phyloP scores from a whole-genome alignment of 2,329 filamentous ascomycete genomes.

The Epichloe scottii region DNA sequence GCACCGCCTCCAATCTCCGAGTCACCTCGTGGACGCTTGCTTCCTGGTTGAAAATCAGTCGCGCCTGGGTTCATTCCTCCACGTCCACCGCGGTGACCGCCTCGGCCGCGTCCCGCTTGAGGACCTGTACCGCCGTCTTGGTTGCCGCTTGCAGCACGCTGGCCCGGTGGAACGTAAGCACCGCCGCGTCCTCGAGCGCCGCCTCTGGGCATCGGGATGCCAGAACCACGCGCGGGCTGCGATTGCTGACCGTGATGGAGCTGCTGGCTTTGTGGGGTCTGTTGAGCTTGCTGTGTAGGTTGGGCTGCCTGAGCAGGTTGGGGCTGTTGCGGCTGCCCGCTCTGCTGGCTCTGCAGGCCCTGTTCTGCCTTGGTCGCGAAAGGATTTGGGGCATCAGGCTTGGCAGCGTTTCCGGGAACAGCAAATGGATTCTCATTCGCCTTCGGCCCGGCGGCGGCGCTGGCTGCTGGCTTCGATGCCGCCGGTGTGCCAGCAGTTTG shows the following conservation, averaged over 20 bases:
- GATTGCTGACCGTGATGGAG: conserved; percentile 10
- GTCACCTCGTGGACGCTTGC: conserved; percentile 45
- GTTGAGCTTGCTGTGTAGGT: conserved; percentile 9
- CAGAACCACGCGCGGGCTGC: conserved; percentile 15
- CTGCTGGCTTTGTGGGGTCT: conserved; percentile 1
- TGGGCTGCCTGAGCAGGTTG: neutral
- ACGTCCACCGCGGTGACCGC: conserved; percentile 28
- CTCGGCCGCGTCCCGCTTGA: conserved; percentile 23
- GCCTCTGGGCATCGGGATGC: conserved; percentile 29
- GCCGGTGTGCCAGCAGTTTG: conserved; percentile 4
- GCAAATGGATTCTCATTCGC: conserved; percentile 1
- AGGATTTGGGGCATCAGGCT: conserved; percentile 1
- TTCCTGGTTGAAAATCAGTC: conserved; percentile 44
- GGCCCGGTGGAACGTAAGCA: conserved; percentile 24
- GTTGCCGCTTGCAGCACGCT: conserved; percentile 21
- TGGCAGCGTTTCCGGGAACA: neutral
- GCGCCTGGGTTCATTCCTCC: conserved; percentile 36
- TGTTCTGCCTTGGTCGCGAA: conserved; percentile 5
- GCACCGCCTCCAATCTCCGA: conserved; percentile 28
- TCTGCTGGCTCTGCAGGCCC: neutral
- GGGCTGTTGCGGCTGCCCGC: neutral
- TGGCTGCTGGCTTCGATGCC: conserved; percentile 9
- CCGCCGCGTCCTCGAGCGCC: conserved; percentile 27
- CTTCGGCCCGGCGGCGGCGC: neutral
- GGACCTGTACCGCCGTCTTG: conserved; percentile 21